Evolutionary conservation across 192 early-diverging fungal species (phyloP), one percentile per base, ranked within the genome.

Genomic region (Coemansia sp.): DNA sequence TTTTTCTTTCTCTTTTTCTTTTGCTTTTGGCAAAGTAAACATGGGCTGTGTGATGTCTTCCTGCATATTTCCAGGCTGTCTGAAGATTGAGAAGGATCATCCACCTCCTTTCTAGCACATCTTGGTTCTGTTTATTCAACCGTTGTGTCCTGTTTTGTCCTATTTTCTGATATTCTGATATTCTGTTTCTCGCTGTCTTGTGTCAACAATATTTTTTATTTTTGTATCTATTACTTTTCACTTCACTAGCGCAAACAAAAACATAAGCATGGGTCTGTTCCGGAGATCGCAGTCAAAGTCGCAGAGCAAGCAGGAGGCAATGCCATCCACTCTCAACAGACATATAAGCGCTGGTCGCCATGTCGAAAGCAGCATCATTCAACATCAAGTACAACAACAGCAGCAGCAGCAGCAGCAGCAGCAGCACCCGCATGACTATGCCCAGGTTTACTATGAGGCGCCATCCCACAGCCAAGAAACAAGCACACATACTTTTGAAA

Each of bases 331-430:
- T 10, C 46, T 65, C 40, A 71, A 76, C 11, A 65, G 68, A 61
- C 68, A 56, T 62, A 61, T 46, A 42, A 65, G 58, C 62, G 80
- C 80, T 66, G 80, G 80, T 15, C 67, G 64, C 57, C 70, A 66
- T 59, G 66, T 40, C 21, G 70, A 54, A 8, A 26, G 36, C 36
- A 42, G 65, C 64, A 62, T 54, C 21, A 37, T 21, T 7, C 40
- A n/a, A 36, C 46, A 61, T 26, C 26, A 6, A 48, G 60, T 64
- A 15, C 36, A 15, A 41, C 60, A 40, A 6, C 55, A 63, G 32
- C 61, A 41, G 11, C 71, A 66, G 59, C 41, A 56, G 41, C 51
- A 49, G 18, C 56, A 66, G 39, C 61, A 51, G 41, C 36, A 55
- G 40, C 61, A 59, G 40, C 8, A 26, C 8, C 41, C 32, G 13